phyloP scores from a whole-genome alignment of 352 stramenopile genomes.

The Saprolegnia parasitica region DNA sequence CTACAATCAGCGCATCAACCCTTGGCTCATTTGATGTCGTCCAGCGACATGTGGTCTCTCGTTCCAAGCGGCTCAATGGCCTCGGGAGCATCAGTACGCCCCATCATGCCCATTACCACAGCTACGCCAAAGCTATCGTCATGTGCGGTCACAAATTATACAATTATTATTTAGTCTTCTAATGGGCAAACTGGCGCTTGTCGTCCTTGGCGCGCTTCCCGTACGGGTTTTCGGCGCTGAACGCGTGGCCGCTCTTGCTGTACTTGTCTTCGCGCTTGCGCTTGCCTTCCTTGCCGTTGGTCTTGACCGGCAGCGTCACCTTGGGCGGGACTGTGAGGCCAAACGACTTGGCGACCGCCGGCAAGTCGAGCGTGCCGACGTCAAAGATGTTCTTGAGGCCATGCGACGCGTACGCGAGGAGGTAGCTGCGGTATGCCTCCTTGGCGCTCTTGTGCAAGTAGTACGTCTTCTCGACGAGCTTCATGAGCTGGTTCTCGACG shows the following conservation, averaged over 20 bases:
- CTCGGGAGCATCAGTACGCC: no score
- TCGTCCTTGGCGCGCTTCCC: slow-evolving; percentile 86
- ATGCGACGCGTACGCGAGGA: slow-evolving; percentile 97
- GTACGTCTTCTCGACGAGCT: slow-evolving; percentile 99
- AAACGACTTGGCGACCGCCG: slow-evolving; percentile 95
- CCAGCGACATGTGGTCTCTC: no score
- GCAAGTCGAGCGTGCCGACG: slow-evolving; percentile 95
- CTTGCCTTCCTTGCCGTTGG: slow-evolving; percentile 63
- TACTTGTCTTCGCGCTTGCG: slow-evolving; percentile 56
- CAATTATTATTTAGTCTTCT: slow-evolving; percentile 25
- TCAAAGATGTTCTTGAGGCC: slow-evolving; percentile 98
- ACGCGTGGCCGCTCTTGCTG: slow-evolving; percentile 88
- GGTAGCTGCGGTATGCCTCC: slow-evolving; percentile 97
- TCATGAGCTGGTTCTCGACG: slow-evolving; percentile 95
- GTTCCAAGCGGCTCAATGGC: no score
- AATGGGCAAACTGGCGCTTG: slow-evolving; percentile 92
- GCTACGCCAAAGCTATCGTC: no score
- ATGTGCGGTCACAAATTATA: no score
- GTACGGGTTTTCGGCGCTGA: slow-evolving; percentile 98
- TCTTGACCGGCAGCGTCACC: slow-evolving; percentile 93
- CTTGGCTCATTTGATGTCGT: no score
- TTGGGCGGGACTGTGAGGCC: slow-evolving; percentile 96
- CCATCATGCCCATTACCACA: no score
- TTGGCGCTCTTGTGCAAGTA: slow-evolving; percentile 97
- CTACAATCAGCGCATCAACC: no score